A percentile compares a stretch with the other conserved stretches of the same genome.
Conservation (phyloP, 345 rosid species). For the Citrus trifoliata region DNA sequence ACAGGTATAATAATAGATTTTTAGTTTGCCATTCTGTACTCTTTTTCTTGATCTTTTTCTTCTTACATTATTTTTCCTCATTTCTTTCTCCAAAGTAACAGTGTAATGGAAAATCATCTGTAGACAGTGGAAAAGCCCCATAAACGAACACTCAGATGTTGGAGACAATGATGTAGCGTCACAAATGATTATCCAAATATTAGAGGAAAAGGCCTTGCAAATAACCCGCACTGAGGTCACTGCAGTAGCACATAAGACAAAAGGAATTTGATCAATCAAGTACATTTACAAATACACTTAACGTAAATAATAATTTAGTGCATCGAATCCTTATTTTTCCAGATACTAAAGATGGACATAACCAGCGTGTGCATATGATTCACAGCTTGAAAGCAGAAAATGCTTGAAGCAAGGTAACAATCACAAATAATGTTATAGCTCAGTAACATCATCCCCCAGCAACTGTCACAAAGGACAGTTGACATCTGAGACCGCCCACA, state of each 20-base stretch:
- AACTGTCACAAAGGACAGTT: background rate
- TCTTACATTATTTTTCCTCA: too few species aligned
- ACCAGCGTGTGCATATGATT: background rate
- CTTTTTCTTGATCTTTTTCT: too few species aligned
- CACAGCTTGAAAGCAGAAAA: background rate
- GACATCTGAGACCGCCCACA: background rate
- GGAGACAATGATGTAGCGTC: too few species aligned
- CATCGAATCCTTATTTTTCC: slow-evolving; percentile 3
- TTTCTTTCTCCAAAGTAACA: too few species aligned
- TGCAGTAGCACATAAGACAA: background rate
- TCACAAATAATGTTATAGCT: background rate
- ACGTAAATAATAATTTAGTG: background rate
- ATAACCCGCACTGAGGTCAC: background rate
- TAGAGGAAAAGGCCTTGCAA: too few species aligned
- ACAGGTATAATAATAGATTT: background rate
- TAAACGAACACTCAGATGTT: too few species aligned
- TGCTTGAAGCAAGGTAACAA: background rate
- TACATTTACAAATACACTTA: background rate
- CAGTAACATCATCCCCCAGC: background rate
- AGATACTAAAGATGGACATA: background rate
- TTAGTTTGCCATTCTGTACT: background rate
- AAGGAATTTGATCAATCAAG: background rate
- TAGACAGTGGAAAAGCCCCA: too few species aligned
- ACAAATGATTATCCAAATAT: too few species aligned
- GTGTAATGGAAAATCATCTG: too few species aligned